A percentile compares a stretch with the other conserved stretches of the same genome.
Evolutionary conservation across 352 stramenopile genomes (phyloP).

Genomic region (Phytophthora cryptogea): DNA sequence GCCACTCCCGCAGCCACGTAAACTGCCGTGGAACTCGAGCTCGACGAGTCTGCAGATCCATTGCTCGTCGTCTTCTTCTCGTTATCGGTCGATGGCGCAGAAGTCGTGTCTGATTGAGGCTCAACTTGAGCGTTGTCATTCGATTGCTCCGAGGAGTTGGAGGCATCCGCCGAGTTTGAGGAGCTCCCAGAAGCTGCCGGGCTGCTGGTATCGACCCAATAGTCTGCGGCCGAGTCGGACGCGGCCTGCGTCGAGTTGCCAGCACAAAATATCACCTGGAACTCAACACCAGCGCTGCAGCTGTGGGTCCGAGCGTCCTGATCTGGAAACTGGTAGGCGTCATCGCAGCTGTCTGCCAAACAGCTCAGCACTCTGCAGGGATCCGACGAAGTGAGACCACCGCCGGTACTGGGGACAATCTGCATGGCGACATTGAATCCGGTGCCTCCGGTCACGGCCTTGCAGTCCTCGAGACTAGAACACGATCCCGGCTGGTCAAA

Average conservation of each 20-base stretch:
- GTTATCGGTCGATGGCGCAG: constrained; percentile 2
- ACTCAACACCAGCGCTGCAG: constrained; percentile 51
- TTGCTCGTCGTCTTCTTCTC: constrained; percentile 13
- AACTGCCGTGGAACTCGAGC: constrained; percentile 17
- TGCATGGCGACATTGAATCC: constrained; percentile 81
- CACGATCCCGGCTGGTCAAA: constrained; percentile 57
- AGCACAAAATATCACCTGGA: constrained; percentile 65
- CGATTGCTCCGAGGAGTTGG: constrained; percentile 8
- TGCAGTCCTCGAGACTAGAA: constrained; percentile 58
- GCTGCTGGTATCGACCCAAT: constrained; percentile 24
- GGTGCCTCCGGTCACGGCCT: constrained; percentile 54
- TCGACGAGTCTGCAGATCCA: constrained; percentile 14
- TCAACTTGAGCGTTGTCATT: constrained; percentile 6
- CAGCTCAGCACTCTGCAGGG: constrained; percentile 61
- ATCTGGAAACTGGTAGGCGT: constrained; percentile 76
- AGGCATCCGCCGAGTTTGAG: constrained; percentile 10
- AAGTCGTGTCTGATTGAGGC: constrained; percentile 15
- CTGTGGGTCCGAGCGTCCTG: constrained; percentile 71
- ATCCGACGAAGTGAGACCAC: constrained; percentile 31
- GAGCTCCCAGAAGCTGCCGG: constrained; percentile 9
- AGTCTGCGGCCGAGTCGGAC: constrained; percentile 25
- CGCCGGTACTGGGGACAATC: constrained; percentile 45
- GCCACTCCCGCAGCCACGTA: constrained; percentile 22
- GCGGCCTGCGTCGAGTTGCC: constrained; percentile 16
- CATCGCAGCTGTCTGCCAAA: constrained; percentile 55